Base-by-base conservation (phyloP, 73 alveolate genomes). In the Stentor coeruleus region DNA sequence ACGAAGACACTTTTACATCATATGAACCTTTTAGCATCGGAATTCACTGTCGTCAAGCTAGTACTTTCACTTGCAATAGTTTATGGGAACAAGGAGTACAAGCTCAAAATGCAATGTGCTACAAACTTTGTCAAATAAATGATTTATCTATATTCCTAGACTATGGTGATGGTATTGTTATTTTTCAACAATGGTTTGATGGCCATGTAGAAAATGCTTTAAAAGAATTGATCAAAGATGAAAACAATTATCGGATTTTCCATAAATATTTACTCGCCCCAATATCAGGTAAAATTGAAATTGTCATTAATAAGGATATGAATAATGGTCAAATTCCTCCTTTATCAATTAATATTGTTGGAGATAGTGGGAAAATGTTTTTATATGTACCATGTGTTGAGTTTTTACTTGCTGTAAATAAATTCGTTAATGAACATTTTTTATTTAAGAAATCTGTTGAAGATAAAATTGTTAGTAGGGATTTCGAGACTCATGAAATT, bases 1-100 rank as follows among this genome's bases (percentile, higher is more conserved):
- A 82, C 31, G 95, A 90, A 79, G 95, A 90, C 38, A 83, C 74
- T 49, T 49, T 87, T 20, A 76, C 89, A 3, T 59, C 39, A 33
- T 84, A 88, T 28, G 33, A 77, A 40, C 89, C 95, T 1, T 87
- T 76, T 37, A 82, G 87, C 3, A 49, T 90, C 3, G 93, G 93
- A 6, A 55, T 83, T 3, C 28, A 39, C 30, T 15, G 86, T 4
- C 81, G 82, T n/a, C 39, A 80, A 15, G 59, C 86, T 20, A 40
- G 26, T n/a, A 86, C 86, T 31, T 30, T 35, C 35, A 87, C 92
- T 59, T 82, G 89, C 66, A 77, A 87, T 59, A 87, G 77, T 3
- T 77, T 81, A 38, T 90, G 93, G 95, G 58, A 40, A 40, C 59
- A 28, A 15, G 85, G 66, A 31, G 82, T 82, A 58, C 79, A 81